Conservation (phyloP, 371 early-diverging fungal species). For the Mucor sp. region DNA sequence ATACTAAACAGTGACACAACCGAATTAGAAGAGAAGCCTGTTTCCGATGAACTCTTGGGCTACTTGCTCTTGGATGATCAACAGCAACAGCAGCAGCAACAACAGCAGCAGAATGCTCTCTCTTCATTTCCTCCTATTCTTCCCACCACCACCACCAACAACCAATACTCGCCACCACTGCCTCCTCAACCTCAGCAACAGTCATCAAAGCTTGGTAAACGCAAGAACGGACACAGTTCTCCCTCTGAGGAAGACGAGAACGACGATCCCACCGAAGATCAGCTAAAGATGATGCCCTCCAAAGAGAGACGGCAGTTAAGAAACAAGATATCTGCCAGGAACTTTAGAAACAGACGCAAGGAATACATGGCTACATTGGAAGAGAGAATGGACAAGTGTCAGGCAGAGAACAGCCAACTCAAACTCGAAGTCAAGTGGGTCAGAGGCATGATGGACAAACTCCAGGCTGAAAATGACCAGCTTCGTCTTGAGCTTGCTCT, state of each 20-base stretch:
- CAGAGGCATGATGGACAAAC: constrained; percentile 24
- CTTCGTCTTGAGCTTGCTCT: constrained; percentile 24
- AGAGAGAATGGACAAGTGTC: constrained; percentile 11
- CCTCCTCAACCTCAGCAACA: background rate
- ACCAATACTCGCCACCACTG: background rate
- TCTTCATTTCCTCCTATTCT: background rate
- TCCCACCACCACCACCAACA: no score
- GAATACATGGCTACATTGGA: constrained; percentile 26
- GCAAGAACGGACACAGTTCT: background rate
- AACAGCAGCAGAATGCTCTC: background rate
- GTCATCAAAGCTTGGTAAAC: background rate
- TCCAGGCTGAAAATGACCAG: constrained; percentile 28
- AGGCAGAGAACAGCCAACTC: constrained; percentile 22
- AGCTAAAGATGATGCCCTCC: constrained; percentile 21
- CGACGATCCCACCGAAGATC: constrained; percentile 19
- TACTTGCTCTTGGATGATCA: background rate
- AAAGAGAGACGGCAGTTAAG: constrained; percentile 28
- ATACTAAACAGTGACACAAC: constrained; percentile 6
- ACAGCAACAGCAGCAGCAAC: background rate
- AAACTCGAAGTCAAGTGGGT: constrained; percentile 30
- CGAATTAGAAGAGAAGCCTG: background rate
- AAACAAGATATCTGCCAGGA: constrained; percentile 35
- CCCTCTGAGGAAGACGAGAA: constrained; percentile 22
- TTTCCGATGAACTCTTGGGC: constrained; percentile 8
- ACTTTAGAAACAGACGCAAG: constrained; percentile 30